Evolutionary conservation across 2,329 filamentous ascomycete genomes (phyloP).

Genomic region (Sphaerostilbella broomeana): DNA sequence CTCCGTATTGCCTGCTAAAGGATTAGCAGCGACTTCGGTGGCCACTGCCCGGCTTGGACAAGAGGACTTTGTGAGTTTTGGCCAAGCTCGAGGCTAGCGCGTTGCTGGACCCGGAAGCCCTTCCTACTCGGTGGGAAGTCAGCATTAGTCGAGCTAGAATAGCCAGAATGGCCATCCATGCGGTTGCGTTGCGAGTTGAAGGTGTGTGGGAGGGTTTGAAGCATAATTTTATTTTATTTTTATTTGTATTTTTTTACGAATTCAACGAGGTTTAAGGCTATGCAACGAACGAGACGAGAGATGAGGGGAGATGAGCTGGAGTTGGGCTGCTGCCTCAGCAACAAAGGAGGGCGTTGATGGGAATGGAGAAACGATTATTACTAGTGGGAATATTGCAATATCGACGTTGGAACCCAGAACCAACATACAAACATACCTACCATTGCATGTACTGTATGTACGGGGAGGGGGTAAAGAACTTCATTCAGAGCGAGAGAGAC

Average conservation of each 20-base stretch:
- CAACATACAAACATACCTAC: too few species aligned
- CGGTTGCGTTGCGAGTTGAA: neutral
- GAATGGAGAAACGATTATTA: too few species aligned
- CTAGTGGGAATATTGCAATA: too few species aligned
- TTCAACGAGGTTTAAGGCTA: neutral
- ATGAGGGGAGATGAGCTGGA: neutral
- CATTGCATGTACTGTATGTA: too few species aligned
- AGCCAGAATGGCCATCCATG: neutral
- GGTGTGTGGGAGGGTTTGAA: neutral
- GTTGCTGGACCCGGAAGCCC: conserved; percentile 4
- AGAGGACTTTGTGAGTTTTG: conserved; percentile 9
- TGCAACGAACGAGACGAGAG: too few species aligned
- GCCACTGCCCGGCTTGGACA: conserved; percentile 6
- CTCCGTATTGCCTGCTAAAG: neutral
- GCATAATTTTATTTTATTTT: neutral
- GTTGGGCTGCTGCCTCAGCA: too few species aligned
- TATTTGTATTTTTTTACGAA: neutral
- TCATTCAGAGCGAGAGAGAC: too few species aligned
- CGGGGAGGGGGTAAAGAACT: too few species aligned
- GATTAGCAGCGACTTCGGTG: neutral
- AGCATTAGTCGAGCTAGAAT: neutral
- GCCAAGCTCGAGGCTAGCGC: conserved; percentile 9
- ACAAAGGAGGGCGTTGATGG: too few species aligned
- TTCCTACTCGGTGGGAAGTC: conserved; percentile 6
- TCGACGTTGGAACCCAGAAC: too few species aligned